Base-by-base conservation (phyloP, 148 eudicot genomes). In the Camellia sinensis region DNA sequence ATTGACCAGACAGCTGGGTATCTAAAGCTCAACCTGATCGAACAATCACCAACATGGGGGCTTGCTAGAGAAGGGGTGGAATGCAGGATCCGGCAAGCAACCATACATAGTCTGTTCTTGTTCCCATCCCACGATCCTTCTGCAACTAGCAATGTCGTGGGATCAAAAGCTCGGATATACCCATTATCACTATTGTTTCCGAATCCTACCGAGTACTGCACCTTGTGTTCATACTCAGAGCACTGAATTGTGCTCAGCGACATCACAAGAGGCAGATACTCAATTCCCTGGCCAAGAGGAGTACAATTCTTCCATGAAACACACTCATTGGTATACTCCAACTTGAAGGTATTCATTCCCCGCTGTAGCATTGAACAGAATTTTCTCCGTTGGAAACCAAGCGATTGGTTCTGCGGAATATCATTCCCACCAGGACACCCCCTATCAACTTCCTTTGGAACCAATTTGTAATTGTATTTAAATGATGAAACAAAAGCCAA, bases 1-100 rank as follows among this genome's bases (percentile, higher is more conserved):
- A 80, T 80, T 53, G 82, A 37, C 78, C 73, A 57, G 22, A 66
- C 37, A 15, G 78, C 62, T 40, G 72, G 82, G 69, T 17, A 80
- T 59, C 54, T 45, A 54, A 80, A 74, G 37, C 73, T 80, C 78
- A 80, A 12, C 65, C 73, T 74, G 8, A 66, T 37, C 18, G 82
- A 80, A 67, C 82, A 80, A 52, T 80, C 82, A 71, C 78, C 82
- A 73, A 80, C 66, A 65, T 4, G 65, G 19, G 82, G 78, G 18
- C 22, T 66, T 9, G 40, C 57, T 6, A 65, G 54, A 63, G 82
- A 11, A 74, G 74, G 75, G 22, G 21, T 37, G 2, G 37, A 18
- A 43, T 43, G 18, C 65, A 56, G 54, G 62, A 80, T 80, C 8
- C 73, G n/a, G 21, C 82, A 80, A 63, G 78, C 82, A 19, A 66